Conservation (phyloP, 2,329 filamentous ascomycete genomes). For the Aspergillus amoenus region DNA sequence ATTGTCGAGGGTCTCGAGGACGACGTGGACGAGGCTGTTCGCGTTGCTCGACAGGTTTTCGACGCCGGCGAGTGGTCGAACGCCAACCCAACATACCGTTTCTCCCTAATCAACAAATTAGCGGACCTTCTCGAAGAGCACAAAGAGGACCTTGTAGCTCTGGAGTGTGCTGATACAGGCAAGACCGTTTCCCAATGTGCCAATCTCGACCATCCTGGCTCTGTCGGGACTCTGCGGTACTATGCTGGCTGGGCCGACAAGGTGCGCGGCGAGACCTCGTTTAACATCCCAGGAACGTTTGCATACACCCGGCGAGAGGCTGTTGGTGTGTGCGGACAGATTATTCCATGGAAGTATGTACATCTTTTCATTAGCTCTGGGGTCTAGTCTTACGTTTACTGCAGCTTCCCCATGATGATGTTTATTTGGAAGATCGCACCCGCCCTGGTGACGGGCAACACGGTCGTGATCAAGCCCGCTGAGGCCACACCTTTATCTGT, state of each 20-base stretch:
- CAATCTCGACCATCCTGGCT: slow-evolving; percentile 59
- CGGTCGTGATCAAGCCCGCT: too few relatives aligned
- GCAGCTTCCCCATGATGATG: too few relatives aligned
- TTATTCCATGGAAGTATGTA: slow-evolving; percentile 69
- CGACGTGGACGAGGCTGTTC: slow-evolving; percentile 34
- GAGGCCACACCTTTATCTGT: too few relatives aligned
- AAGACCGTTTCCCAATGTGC: slow-evolving; percentile 23
- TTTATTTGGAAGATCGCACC: too few relatives aligned
- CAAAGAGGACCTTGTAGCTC: slow-evolving; percentile 22
- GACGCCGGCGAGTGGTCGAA: slow-evolving; percentile 22
- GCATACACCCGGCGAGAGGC: slow-evolving; percentile 76
- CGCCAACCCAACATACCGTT: slow-evolving; percentile 24
- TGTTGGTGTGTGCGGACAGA: slow-evolving; percentile 73
- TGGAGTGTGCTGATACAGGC: slow-evolving; percentile 32
- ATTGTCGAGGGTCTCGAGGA: slow-evolving; percentile 32
- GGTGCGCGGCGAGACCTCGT: slow-evolving; percentile 77
- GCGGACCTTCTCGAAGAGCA: slow-evolving; percentile 29
- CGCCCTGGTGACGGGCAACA: too few relatives aligned
- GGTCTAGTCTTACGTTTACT: too few relatives aligned
- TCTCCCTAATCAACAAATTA: slow-evolving; percentile 22
- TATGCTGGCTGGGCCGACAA: slow-evolving; percentile 85
- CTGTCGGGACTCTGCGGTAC: slow-evolving; percentile 70
- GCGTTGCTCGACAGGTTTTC: slow-evolving; percentile 30
- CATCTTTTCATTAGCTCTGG: too few relatives aligned
- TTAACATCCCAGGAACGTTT: slow-evolving; percentile 70